phyloP scores from a whole-genome alignment of 2,329 filamentous ascomycete genomes.

The Diaporthe helianthi region DNA sequence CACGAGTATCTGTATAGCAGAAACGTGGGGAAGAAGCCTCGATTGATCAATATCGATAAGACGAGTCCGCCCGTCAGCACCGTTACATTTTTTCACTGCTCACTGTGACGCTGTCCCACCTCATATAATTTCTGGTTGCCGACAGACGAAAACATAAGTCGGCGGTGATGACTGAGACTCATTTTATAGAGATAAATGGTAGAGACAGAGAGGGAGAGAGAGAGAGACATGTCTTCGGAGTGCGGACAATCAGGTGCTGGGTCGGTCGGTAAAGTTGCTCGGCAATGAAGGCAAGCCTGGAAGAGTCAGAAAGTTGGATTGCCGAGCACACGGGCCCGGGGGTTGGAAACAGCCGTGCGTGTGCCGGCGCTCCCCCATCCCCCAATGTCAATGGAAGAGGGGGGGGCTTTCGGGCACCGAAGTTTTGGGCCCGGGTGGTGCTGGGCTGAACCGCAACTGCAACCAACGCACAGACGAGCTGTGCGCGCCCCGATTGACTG shows the following conservation, averaged over 20 bases:
- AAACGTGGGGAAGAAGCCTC: conserved; percentile 16
- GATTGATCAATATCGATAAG: conserved; percentile 33
- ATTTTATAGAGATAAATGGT: background rate
- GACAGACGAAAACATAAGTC: background rate
- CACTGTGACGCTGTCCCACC: background rate
- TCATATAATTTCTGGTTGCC: background rate
- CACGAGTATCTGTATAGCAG: background rate
- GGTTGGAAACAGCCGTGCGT: conserved; percentile 7
- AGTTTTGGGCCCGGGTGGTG: background rate
- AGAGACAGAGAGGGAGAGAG: too few species aligned
- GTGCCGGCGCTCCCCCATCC: background rate
- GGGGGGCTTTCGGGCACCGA: conserved; percentile 32
- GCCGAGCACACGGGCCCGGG: conserved; percentile 16
- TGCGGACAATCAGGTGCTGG: background rate
- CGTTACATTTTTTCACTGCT: background rate
- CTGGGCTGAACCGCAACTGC: background rate
- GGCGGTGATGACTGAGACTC: background rate
- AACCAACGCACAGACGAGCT: background rate
- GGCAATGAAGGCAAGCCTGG: background rate
- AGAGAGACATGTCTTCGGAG: conserved; percentile 1
- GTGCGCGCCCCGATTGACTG: background rate
- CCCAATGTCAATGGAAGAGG: background rate
- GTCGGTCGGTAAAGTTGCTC: background rate
- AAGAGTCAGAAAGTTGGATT: conserved; percentile 10
- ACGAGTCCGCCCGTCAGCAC: background rate